Conservation (phyloP, 768 basidiomycete species). For the Tylopilus subfusipes region DNA sequence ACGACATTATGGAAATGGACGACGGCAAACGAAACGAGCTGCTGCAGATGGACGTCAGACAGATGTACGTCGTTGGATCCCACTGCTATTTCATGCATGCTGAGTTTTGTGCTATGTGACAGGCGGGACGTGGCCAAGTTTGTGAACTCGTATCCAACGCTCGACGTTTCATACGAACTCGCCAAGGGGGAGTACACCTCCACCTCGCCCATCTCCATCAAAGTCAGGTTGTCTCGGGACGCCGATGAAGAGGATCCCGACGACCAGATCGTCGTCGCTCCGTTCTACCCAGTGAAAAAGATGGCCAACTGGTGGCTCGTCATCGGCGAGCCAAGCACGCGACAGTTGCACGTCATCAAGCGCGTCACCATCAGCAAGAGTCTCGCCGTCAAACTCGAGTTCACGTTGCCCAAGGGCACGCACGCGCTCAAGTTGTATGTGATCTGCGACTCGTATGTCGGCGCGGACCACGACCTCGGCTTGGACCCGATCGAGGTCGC, state of each 20-base stretch:
- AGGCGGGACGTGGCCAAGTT: slow-evolving; percentile 95
- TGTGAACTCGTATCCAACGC: slow-evolving; percentile 95
- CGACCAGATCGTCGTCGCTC: slow-evolving; percentile 86
- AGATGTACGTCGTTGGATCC: slow-evolving; percentile 61
- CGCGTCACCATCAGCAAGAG: slow-evolving; percentile 75
- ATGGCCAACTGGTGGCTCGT: slow-evolving; percentile 98
- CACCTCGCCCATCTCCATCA: slow-evolving; percentile 75
- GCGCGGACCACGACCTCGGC: slow-evolving; percentile 88
- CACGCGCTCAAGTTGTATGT: slow-evolving; percentile 84
- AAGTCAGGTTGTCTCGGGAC: slow-evolving; percentile 78
- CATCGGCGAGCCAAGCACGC: slow-evolving; percentile 77
- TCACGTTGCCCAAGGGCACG: slow-evolving; percentile 79
- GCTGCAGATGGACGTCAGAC: slow-evolving; percentile 76
- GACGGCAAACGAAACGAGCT: slow-evolving; percentile 81
- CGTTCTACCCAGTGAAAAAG: slow-evolving; percentile 88
- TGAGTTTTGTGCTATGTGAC: neutral
- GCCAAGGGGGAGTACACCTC: slow-evolving; percentile 85
- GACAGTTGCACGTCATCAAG: slow-evolving; percentile 79
- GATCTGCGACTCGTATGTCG: slow-evolving; percentile 89
- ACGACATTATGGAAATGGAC: slow-evolving; percentile 99
- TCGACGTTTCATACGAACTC: slow-evolving; percentile 87
- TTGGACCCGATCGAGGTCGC: slow-evolving; percentile 82
- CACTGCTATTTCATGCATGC: neutral
- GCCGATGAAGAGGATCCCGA: slow-evolving; percentile 71
- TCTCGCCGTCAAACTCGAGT: slow-evolving; percentile 84